Percentiles rank a stretch among this genome's conserved stretches.
Conservation (phyloP, 345 rosid genomes). For the Excoecaria agallocha region DNA sequence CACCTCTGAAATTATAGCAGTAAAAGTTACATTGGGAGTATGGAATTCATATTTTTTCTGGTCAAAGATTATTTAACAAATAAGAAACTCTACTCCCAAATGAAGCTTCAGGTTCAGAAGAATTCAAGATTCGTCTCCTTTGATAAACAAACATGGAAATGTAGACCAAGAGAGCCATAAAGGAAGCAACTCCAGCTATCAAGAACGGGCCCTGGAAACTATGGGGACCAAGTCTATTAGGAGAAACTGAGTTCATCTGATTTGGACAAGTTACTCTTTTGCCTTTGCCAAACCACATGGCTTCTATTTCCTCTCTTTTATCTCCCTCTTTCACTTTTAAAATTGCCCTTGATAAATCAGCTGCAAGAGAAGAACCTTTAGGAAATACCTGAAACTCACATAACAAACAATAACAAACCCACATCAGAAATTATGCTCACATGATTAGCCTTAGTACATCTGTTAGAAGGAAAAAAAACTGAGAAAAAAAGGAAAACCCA, state of each 20-base stretch:
- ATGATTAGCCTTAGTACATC: too few species aligned
- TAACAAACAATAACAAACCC: too few species aligned
- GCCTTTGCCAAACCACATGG: not conserved
- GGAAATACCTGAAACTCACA: not conserved
- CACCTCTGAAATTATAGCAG: too few species aligned
- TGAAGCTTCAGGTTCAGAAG: not conserved
- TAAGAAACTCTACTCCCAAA: not conserved
- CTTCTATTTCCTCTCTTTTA: too few species aligned
- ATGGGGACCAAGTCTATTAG: not conserved
- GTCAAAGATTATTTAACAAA: constrained; percentile 4
- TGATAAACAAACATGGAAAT: constrained; percentile 9
- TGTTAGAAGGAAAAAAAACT: too few species aligned
- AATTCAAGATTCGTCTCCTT: not conserved
- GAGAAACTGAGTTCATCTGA: not conserved
- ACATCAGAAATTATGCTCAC: too few species aligned
- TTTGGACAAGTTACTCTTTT: not conserved
- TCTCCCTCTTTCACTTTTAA: not conserved
- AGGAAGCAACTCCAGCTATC: constrained; percentile 15
- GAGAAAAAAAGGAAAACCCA: constrained; percentile 2
- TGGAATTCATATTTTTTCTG: not conserved
- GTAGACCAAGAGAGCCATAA: constrained; percentile 6
- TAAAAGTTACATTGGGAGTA: not conserved
- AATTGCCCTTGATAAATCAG: not conserved
- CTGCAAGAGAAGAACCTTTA: not conserved
- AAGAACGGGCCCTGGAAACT: constrained; percentile 17